Conservation (phyloP, 805 yeast species). For the Saccharomycopsis lassenensis region DNA sequence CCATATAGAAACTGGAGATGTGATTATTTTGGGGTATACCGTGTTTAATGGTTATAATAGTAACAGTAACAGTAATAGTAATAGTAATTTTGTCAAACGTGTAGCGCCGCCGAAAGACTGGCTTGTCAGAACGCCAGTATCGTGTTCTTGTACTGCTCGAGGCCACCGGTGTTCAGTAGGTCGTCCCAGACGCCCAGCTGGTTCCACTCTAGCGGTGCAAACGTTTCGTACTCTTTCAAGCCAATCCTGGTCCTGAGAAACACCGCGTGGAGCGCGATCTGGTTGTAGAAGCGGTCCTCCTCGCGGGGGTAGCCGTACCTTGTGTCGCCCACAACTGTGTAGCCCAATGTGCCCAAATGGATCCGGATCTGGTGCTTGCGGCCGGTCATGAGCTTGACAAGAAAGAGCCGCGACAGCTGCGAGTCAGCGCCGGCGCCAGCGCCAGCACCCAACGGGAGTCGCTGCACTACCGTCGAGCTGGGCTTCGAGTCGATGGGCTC, state of each 20-base stretch:
- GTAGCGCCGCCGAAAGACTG: no score
- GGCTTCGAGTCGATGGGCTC: no score
- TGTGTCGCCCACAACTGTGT: constrained; percentile 21
- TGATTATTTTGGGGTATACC: no score
- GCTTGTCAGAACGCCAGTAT: no score
- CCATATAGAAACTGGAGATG: no score
- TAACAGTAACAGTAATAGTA: no score
- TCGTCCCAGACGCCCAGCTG: constrained; percentile 6
- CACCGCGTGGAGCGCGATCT: constrained; percentile 31
- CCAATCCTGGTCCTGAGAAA: constrained; percentile 27
- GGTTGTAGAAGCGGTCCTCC: constrained; percentile 12
- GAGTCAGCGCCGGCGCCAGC: no score
- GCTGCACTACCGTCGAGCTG: no score
- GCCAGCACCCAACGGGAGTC: no score
- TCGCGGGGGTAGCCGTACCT: constrained; percentile 5
- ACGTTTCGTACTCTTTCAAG: constrained; percentile 15
- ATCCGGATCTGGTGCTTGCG: constrained; percentile 31
- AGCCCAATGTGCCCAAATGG: constrained; percentile 26
- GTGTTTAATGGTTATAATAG: no score
- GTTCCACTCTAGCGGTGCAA: constrained; percentile 15
- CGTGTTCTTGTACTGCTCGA: no score
- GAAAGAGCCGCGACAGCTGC: constrained; percentile 17
- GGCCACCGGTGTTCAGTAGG: neutral
- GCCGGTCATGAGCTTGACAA: constrained; percentile 29
- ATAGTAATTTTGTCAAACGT: no score